Evolutionary conservation across 192 early-diverging fungal species (phyloP), one percentile per base, ranked within the genome.

Genomic region (Bifiguratus adelaidae): DNA sequence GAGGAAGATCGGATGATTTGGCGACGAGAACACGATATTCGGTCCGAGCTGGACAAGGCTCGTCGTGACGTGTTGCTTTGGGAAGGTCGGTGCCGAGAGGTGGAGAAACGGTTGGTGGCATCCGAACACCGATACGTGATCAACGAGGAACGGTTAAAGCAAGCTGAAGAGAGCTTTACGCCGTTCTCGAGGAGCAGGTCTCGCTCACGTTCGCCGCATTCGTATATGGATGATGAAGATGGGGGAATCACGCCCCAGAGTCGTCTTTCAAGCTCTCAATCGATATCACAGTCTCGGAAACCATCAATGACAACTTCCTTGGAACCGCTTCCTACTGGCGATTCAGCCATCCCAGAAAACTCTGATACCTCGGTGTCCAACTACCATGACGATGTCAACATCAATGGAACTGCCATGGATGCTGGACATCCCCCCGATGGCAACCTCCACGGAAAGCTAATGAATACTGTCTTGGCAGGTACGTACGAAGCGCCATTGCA

Each of bases 1-100:
- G 78, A 82, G 41, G 77, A 78, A 45, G 53, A 65, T 22, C 58
- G 64, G n/a, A 52, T 52, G 22, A 50, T 58, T 9, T 58, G 56
- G 56, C 30, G 56, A 47, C 44, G 56, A 8, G 56, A 58, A 21
- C 50, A 58, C 26, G 56, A 58, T 46, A 58, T 52, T 41, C 48
- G 56, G 2, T 58, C 56, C 4, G 56, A 58, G 47, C 22, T 58
- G 21, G 56, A 58, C 20, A 20, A 40, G 2, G 48, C 49, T 12
- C 50, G 48, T 16, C 30, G 42, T 5, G 56, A 58, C 3, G n/a
- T 58, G 36, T 16, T 23, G 0, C 8, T 41, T 7, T 23, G 44
- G 9, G 21, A 24, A 26, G 48, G 48, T 2, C 45, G 50, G 42
- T 37, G 34, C 8, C 11, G 26, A 18, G 56, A 51, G 16, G 50